Evolutionary conservation across 305 asterid species (phyloP).

Genomic region (Rubia balearica): DNA sequence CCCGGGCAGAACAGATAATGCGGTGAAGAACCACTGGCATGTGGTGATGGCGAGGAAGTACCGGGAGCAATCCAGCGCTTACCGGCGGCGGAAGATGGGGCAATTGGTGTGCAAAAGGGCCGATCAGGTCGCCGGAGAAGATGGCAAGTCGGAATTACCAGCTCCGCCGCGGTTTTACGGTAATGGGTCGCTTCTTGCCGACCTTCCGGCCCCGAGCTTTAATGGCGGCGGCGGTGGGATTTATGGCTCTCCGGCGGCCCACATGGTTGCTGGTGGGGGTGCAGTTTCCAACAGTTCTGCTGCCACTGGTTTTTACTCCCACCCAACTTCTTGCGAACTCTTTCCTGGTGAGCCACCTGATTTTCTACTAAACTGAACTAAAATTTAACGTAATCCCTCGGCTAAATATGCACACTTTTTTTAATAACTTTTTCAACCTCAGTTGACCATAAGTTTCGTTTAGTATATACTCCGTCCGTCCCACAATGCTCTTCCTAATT

Average conservation of each 20-base stretch:
- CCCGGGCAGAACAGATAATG: constrained; percentile 92
- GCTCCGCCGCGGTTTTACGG: constrained; percentile 2
- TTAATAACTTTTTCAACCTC: too few relatives aligned
- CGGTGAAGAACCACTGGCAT: constrained; percentile 96
- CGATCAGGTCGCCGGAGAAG: constrained; percentile 1
- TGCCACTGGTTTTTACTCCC: constrained; percentile 30
- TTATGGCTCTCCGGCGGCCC: constrained; percentile 6
- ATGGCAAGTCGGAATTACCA: constrained; percentile 16
- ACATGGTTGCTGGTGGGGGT: constrained; percentile 21
- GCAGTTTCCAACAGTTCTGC: constrained; percentile 16
- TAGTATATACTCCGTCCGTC: too few relatives aligned
- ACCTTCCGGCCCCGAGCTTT: constrained; percentile 8
- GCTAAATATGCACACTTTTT: too few relatives aligned
- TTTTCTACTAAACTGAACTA: not conserved
- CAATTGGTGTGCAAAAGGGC: constrained; percentile 43
- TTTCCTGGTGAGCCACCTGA: constrained; percentile 33
- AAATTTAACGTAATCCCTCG: too few relatives aligned
- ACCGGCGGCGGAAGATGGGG: constrained; percentile 59
- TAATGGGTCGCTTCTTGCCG: constrained; percentile 5
- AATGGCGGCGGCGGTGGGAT: constrained; percentile 14
- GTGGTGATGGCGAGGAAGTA: constrained; percentile 89
- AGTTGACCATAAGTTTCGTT: too few relatives aligned
- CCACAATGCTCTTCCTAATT: too few relatives aligned
- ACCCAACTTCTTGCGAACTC: constrained; percentile 34
- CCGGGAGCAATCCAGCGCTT: constrained; percentile 72